These are phyloP conservation scores for Macadamia tetraphylla DNA, from an alignment of 164 flowering plant species.

Conservation along the genomic window DNA sequence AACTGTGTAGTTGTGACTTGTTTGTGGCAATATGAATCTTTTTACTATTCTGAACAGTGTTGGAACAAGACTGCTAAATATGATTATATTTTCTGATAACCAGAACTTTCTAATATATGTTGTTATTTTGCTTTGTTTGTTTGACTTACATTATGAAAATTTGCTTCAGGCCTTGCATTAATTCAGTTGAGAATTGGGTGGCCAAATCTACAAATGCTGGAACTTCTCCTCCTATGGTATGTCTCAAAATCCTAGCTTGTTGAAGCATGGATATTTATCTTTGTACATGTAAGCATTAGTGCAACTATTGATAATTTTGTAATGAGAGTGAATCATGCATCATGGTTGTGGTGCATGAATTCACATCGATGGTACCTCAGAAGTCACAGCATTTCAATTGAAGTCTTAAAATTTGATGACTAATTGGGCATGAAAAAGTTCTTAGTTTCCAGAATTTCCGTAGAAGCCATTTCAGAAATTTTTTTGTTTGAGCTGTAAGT, in stretches of 20 bases:
- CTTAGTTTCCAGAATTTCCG: too few species aligned
- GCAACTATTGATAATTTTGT: neutral
- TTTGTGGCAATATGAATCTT: too few species aligned
- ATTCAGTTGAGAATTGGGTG: conserved; percentile 11
- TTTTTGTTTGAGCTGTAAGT: too few species aligned
- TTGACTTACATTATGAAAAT: conserved; percentile 1
- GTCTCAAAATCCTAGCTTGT: conserved; percentile 2
- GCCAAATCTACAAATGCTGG: conserved; percentile 3
- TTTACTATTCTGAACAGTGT: too few species aligned
- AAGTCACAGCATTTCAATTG: neutral
- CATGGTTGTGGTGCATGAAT: neutral
- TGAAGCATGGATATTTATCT: neutral
- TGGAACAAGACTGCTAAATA: too few species aligned
- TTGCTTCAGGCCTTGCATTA: conserved; percentile 23
- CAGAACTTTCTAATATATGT: neutral
- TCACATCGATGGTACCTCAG: too few species aligned
- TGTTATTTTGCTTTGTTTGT: neutral
- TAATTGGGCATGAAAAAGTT: neutral
- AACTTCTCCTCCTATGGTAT: conserved; percentile 18
- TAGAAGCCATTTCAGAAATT: too few species aligned
- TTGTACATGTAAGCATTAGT: neutral
- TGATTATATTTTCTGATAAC: too few species aligned
- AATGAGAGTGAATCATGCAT: neutral
- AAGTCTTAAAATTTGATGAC: neutral
- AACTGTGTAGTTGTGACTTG: too few species aligned